phyloP scores from a whole-genome alignment of 306 rosid genomes.

The Fagus crenata region DNA sequence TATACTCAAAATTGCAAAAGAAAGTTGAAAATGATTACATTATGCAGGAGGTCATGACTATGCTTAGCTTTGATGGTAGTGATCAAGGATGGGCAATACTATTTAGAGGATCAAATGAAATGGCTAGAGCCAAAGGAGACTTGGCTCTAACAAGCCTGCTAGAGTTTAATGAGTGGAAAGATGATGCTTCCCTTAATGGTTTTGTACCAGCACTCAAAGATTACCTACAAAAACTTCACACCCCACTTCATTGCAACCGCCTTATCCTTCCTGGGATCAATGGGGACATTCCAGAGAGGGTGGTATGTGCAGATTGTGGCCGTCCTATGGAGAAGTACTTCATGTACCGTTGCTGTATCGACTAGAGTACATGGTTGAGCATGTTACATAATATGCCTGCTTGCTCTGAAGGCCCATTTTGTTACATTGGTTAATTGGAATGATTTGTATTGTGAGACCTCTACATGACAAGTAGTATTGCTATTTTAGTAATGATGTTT shows the following conservation, averaged over 20 bases:
- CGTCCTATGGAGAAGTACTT: conserved; percentile 85
- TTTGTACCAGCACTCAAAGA: conserved; percentile 41
- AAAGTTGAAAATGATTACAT: conserved; percentile 54
- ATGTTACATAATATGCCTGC: neutral
- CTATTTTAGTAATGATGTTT: neutral
- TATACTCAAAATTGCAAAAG: conserved; percentile 62
- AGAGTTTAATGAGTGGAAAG: conserved; percentile 49
- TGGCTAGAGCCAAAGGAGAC: conserved; percentile 71
- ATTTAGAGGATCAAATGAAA: conserved; percentile 48
- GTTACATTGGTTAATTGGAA: neutral
- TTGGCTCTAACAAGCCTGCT: conserved; percentile 35
- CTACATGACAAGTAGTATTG: neutral
- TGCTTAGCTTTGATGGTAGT: conserved; percentile 78
- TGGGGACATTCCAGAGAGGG: conserved; percentile 61
- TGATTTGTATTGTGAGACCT: neutral
- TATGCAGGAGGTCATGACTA: conserved; percentile 67
- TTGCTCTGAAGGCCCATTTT: neutral
- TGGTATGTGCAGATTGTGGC: conserved; percentile 82
- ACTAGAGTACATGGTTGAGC: neutral
- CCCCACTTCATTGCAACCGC: conserved; percentile 74
- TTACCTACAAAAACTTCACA: conserved; percentile 38
- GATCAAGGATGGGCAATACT: conserved; percentile 78
- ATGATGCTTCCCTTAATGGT: conserved; percentile 27
- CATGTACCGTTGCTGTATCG: conserved; percentile 86
- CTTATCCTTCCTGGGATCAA: conserved; percentile 69